Evolutionary conservation across 495 filamentous ascomycete species (phyloP).

Genomic region (Penicillium ochrochloron): DNA sequence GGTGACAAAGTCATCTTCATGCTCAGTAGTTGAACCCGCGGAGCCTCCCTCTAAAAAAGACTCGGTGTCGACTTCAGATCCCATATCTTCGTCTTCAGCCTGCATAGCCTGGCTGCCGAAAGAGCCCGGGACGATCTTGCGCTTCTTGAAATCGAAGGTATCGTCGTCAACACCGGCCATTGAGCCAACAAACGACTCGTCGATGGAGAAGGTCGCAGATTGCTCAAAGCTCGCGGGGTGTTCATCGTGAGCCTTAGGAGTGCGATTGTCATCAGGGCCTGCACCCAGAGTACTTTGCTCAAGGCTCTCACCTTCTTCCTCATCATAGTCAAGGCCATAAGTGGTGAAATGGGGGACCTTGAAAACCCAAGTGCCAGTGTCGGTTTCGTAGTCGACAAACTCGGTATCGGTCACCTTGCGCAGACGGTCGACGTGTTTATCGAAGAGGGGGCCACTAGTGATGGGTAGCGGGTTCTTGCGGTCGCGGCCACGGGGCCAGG

Average conservation of each 20-base stretch:
- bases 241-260: conserved; percentile 52
- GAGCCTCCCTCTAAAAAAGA: conserved; percentile 92
- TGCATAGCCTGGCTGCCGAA: conserved; percentile 68
- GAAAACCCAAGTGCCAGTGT: conserved; percentile 88
- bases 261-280: conserved; percentile 61
- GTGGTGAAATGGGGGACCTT: conserved; percentile 93
- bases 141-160: conserved; percentile 81
- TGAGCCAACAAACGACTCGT: conserved; percentile 52
- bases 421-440: conserved; percentile 83
- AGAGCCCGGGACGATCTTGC: conserved; percentile 73
- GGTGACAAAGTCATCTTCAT: conserved; percentile 63
- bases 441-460: conserved; percentile 61
- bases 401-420: conserved; percentile 76
- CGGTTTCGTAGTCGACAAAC: conserved; percentile 75
- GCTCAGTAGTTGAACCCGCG: conserved; percentile 76
- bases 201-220: conserved; percentile 52
- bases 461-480: conserved; percentile 57
- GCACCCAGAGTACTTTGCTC: conserved; percentile 62
- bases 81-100: conserved; percentile 53
- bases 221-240: conserved; percentile 49
- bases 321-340: conserved; percentile 89
- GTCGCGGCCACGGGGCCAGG: conserved; percentile 78
- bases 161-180: conserved; percentile 69
- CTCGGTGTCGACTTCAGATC: conserved; percentile 51
- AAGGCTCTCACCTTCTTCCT: conserved; percentile 64